Evolutionary conservation across 129 eudicot genomes (phyloP), one percentile per base, ranked within the genome.

Genomic region (Saussurea involucrata): DNA sequence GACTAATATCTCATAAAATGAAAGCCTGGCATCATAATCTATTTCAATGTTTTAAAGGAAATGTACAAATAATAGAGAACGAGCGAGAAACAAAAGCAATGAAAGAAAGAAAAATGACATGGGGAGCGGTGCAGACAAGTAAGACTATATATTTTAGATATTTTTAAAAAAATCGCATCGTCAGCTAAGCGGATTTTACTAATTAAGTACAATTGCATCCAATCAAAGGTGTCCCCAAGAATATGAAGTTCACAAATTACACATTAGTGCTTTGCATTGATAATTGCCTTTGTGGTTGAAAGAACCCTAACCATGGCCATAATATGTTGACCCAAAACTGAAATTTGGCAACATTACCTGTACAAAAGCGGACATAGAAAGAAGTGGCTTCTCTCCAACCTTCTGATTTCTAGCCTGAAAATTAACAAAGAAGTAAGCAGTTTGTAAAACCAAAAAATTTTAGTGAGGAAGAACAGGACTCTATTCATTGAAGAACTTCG

Each of bases 381-480:
- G 88, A 78, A 95, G 92, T 24, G 99, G 96, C 78, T 95, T 95
- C 81, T 92, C 97, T 71, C 99, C 99, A 21, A 88, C 83, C 80
- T 95, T 92, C 85, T 95, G 99, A 33, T 83, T 84, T 82, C 95
- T 90, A 71, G 91, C 91, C 99, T 95, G 96, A 87, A 76, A 82
- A 79, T 40, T 15, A 68, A 63, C 32, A 32, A 37, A 66, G 13
- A 27, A 13, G 63, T 80, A 25, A 60, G 66, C 73, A 32, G 31
- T 63, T 42, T 66, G 66, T 24, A 12, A 25, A 67, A 72, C 73
- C 57, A 66, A 42, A 25, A 24, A 69, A 3, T 4, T 61, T 61
- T 20, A 69, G 76, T 49, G 63, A 53, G 3, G 60, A 58, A 78
- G 31, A 69, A 60, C 65, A 20, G 24, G 32, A 31, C 27, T 64